These are phyloP conservation scores for Scenedesmus sp. DNA, from an alignment of 163 green algal species.

Conservation along the genomic window DNA sequence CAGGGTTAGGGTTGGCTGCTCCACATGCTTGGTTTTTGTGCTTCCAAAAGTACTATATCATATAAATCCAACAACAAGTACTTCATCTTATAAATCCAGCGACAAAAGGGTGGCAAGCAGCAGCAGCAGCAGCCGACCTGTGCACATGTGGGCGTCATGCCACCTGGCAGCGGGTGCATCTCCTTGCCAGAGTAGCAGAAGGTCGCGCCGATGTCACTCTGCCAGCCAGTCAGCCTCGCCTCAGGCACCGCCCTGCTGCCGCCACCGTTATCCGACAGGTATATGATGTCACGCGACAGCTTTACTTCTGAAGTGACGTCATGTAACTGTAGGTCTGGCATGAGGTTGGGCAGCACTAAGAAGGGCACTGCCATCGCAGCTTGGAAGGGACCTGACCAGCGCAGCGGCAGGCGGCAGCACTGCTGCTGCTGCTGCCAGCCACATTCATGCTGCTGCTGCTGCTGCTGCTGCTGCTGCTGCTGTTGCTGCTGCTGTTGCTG, in stretches of 20 bases:
- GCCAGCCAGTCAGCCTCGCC: slow-evolving; percentile 63
- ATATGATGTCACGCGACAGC: slow-evolving; percentile 47
- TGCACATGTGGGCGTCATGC: slow-evolving; percentile 16
- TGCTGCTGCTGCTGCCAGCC: neutral
- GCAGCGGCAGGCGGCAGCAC: neutral
- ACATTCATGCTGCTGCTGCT: slow-evolving; percentile 1
- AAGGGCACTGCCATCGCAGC: slow-evolving; percentile 29
- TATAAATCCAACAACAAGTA: no score
- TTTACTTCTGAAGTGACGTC: slow-evolving; percentile 35
- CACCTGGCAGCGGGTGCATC: slow-evolving; percentile 46
- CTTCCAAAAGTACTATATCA: no score
- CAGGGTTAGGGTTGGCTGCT: no score
- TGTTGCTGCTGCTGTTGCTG: neutral
- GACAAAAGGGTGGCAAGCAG: neutral
- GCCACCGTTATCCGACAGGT: slow-evolving; percentile 25
- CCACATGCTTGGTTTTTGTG: no score
- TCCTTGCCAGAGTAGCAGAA: slow-evolving; percentile 62
- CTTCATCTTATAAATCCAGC: neutral
- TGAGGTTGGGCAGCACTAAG: slow-evolving; percentile 23
- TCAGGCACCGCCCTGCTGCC: slow-evolving; percentile 33
- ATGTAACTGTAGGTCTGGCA: slow-evolving; percentile 5
- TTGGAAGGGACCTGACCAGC: slow-evolving; percentile 32
- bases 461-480: slow-evolving; percentile 39
- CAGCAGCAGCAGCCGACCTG: neutral
- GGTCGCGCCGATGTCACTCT: slow-evolving; percentile 62